phyloP scores from a whole-genome alignment of 2,329 filamentous ascomycete genomes.

The Stachybotrys elegans region DNA sequence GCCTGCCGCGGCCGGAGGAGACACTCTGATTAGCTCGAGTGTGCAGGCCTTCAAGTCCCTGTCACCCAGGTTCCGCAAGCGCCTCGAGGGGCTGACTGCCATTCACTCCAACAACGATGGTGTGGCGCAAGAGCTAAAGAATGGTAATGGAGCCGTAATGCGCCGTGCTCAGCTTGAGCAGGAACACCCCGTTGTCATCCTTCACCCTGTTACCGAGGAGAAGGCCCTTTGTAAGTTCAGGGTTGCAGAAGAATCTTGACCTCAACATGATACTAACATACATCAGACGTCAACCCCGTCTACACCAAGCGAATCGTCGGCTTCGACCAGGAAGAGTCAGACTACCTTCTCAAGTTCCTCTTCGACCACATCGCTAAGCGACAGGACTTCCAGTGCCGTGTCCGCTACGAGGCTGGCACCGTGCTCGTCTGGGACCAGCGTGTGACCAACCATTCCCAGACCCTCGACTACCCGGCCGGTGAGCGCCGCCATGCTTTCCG shows the following conservation, averaged over 20 bases:
- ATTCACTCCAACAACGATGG: too few relatives aligned
- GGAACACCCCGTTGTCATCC: too few relatives aligned
- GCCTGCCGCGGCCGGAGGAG: conserved; percentile 18
- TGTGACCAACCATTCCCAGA: conserved; percentile 8
- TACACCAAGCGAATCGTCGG: conserved; percentile 61
- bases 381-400: conserved; percentile 57
- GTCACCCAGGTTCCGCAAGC: too few relatives aligned
- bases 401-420: conserved; percentile 57
- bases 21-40: too few relatives aligned
- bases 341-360: conserved; percentile 60
- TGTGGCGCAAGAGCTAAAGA: too few relatives aligned
- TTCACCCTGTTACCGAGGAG: too few relatives aligned
- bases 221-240: too few relatives aligned
- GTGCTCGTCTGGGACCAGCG: conserved; percentile 49
- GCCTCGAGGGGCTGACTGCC: too few relatives aligned
- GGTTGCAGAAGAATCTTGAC: too few relatives aligned
- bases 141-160: too few relatives aligned
- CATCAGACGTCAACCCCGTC: conserved; percentile 57
- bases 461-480: conserved; percentile 2
- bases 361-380: conserved; percentile 62
- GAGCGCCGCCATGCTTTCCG: conserved; percentile 4
- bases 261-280: too few relatives aligned
- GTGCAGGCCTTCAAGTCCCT: conserved; percentile 23
- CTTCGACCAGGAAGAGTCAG: conserved; percentile 65
- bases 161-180: too few relatives aligned